These are phyloP conservation scores for Plasmodium vinckei DNA, from an alignment of 169 alveolate genomes.

Conservation along the genomic window DNA sequence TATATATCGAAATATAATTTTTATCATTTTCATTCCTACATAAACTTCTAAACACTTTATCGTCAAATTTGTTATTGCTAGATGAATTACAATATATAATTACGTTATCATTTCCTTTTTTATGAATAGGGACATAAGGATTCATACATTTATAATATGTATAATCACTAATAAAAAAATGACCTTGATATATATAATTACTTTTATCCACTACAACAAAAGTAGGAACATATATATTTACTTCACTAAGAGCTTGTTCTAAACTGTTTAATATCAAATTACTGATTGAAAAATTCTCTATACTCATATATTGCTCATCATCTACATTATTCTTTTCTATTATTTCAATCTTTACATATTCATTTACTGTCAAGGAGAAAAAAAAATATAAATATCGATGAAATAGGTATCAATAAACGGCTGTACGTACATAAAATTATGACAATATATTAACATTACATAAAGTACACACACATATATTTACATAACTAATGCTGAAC, in stretches of 20 bases:
- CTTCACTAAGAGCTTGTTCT: slow-evolving; percentile 42
- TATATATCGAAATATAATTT: slow-evolving; percentile 38
- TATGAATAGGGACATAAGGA: slow-evolving; percentile 33
- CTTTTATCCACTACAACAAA: slow-evolving; percentile 59
- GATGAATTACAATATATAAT: background rate
- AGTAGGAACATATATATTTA: slow-evolving; percentile 43
- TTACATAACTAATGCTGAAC: too few species aligned
- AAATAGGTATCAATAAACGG: too few species aligned
- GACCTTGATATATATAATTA: slow-evolving; percentile 46
- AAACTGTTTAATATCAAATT: slow-evolving; percentile 43
- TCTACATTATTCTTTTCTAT: slow-evolving; percentile 32
- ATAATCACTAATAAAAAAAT: slow-evolving; percentile 57
- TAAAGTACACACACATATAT: too few species aligned
- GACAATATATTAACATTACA: too few species aligned
- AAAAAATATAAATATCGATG: background rate
- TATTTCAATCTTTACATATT: slow-evolving; percentile 57
- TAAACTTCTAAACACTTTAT: background rate
- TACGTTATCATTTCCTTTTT: background rate
- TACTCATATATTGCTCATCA: slow-evolving; percentile 32
- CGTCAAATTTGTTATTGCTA: background rate
- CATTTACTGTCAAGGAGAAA: slow-evolving; percentile 28
- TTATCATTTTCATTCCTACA: background rate
- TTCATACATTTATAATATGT: slow-evolving; percentile 54
- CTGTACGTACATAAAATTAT: background rate
- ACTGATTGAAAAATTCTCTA: slow-evolving; percentile 27